These are phyloP conservation scores for Epichloe brachyelytri DNA, from an alignment of 2,329 filamentous ascomycete species.

Conservation along the genomic window DNA sequence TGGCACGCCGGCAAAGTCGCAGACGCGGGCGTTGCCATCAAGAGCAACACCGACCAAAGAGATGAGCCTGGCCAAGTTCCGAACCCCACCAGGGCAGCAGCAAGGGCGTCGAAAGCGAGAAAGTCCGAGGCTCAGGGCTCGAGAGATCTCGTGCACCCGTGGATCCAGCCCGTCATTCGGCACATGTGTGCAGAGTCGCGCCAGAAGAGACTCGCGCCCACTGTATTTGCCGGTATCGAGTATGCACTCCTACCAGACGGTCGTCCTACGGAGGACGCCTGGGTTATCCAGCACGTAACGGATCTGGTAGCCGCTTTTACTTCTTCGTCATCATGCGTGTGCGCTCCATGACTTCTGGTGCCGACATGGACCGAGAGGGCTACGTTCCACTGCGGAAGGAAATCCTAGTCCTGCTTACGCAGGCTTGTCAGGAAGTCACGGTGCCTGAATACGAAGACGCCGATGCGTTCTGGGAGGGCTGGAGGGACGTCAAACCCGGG, in stretches of 20 bases:
- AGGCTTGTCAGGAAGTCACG: constrained; percentile 27
- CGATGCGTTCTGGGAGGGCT: constrained; percentile 37
- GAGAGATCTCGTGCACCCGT: constrained; percentile 38
- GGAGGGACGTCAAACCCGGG: constrained; percentile 33
- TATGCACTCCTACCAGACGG: constrained; percentile 32
- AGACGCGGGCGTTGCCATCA: constrained; percentile 23
- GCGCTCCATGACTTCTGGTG: constrained; percentile 25
- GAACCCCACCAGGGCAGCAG: constrained; percentile 19
- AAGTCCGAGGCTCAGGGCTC: constrained; percentile 11
- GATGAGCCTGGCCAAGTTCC: constrained; percentile 28
- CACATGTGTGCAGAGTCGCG: constrained; percentile 48
- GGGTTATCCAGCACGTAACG: constrained; percentile 35
- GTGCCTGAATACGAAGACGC: constrained; percentile 29
- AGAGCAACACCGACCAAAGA: constrained; percentile 35
- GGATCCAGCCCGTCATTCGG: constrained; percentile 58
- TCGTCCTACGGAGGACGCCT: constrained; percentile 32
- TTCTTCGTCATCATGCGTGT: constrained; percentile 45
- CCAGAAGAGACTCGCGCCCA: constrained; percentile 51
- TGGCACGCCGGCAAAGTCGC: constrained; percentile 14
- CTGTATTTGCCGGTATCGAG: constrained; percentile 64
- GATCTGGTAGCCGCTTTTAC: constrained; percentile 44
- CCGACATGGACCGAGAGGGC: constrained; percentile 26
- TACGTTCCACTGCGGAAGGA: constrained; percentile 33
- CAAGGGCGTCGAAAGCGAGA: constrained; percentile 29
- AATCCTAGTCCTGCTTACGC: constrained; percentile 29